Base-by-base conservation (phyloP, 2,329 filamentous ascomycete genomes). In the Kalmusia sp. region DNA sequence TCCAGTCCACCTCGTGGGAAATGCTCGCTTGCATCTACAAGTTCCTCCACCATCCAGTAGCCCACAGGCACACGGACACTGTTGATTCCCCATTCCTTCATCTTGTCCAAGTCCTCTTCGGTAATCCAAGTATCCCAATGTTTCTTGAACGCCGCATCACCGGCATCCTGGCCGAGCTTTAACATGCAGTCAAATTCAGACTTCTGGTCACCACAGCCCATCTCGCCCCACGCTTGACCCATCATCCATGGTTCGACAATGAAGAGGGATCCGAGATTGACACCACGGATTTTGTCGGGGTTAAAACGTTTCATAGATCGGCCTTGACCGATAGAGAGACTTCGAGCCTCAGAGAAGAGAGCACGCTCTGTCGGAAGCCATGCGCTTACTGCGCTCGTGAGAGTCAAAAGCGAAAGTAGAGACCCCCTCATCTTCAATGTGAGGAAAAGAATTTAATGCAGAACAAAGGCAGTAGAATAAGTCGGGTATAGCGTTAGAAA, bases 181-280 rank as follows among this genome's bases (percentile, higher is more conserved):
- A 69, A 67, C 37, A 85, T 79, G 62, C 83, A 85, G 66, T 84
- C 82, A 57, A 82, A 84, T 68, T 84, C 82, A 37, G 79, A 80
- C 14, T 75, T 66, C n/a, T 72, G 61, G 2, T 61, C 71, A 7
- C 66, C 67, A 57, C 82, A 85, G 28, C 80, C 81, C 63, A 83
- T 82, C 15, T 58, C 59, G 15, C 55, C 65, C 81, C 82, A 85
- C 45, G 75, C 74, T 24, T 68, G 62, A 14, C 60, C 57, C 39
- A 77, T 77, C 63, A 84, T 81, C 82, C 82, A 85, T 6, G 81
- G 81, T 68, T 85, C 82, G 28, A 79, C 70, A 48, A 84, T 65
- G 61, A 84, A 84, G 21, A 79, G 73, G 0, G 79, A 77, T 5
- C 82, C 81, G 7, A 84, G 69, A 62, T 85, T 84, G 51, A 85